Base-by-base conservation (phyloP, 495 filamentous ascomycete species). In the Clavariopsis aquatica region DNA sequence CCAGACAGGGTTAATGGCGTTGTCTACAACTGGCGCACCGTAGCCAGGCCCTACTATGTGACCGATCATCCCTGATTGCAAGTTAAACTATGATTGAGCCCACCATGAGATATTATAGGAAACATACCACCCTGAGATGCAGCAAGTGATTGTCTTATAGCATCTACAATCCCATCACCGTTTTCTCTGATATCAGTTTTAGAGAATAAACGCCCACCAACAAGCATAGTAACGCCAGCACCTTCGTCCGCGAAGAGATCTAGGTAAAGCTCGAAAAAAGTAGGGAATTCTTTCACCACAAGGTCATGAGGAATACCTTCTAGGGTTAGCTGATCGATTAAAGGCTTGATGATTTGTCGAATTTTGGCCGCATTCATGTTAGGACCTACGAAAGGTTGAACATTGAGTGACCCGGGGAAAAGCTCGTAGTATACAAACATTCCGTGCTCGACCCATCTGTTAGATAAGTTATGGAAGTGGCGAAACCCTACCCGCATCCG, bases 381-480 rank as follows among this genome's bases (percentile, higher is more conserved):
- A 3, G 63, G 63, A 1, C 54, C 63, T 2, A 61, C 57, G 23
- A 66, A 55, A 17, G 63, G 63, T 19, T 55, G 36, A n/a, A 58
- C 45, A 27, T 53, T 54, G 6, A 66, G 38, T 27, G 38, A 54
- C n/a, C 28, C 34, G 20, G 34, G 10, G 13, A 26, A 29, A 6
- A 62, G 47, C 29, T 66, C 38, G 22, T 55, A 61, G 47, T 60
- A 60, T 19, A 46, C 45, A 36, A 65, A 58, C 54, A 65, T 60
- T 54, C 62, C 62, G 24, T 58, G 52, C 2, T 65, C 62, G 23
- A 65, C 62, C 13, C 38, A 65, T 38, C 22, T 22, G 62, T 41
- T 41, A 20, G 52, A 34, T 8, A 58, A 45, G 27, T 60, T 58
- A 28, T 58, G 55, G 53, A 65, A 60, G 1, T 29, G 55, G 19